Conservation (phyloP, 352 stramenopile species). For the Phytopythium mirpurense region DNA sequence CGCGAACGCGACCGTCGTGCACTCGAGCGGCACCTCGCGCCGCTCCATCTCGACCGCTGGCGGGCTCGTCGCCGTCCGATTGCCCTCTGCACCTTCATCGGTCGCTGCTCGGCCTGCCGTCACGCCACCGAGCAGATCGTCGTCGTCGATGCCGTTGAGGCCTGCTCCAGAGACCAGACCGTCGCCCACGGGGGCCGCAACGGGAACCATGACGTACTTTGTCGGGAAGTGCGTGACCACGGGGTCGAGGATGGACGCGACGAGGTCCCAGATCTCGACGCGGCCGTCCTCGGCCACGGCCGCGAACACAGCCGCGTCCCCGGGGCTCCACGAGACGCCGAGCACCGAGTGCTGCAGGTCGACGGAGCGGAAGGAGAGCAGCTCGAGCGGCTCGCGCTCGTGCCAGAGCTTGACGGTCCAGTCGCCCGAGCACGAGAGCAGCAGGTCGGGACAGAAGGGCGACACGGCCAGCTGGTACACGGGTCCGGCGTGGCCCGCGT, state of each 20-base stretch:
- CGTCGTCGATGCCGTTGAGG: conserved; percentile 8
- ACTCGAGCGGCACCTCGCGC: conserved; percentile 45
- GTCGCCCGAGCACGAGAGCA: conserved; percentile 87
- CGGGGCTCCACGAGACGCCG: conserved; percentile 85
- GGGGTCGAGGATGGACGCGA: conserved; percentile 77
- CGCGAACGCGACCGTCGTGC: conserved; percentile 68
- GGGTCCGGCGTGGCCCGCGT: conserved; percentile 80
- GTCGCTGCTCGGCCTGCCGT: background rate
- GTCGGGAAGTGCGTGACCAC: conserved; percentile 75
- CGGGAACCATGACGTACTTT: conserved; percentile 23
- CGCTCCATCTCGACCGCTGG: conserved; percentile 8
- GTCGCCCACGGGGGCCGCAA: conserved; percentile 5
- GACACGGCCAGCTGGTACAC: conserved; percentile 88
- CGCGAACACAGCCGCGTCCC: conserved; percentile 78
- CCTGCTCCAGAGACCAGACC: conserved; percentile 2
- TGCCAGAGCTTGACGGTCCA: conserved; percentile 90
- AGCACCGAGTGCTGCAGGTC: conserved; percentile 79
- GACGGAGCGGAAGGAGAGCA: conserved; percentile 71
- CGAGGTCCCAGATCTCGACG: conserved; percentile 91
- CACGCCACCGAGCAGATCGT: conserved; percentile 4
- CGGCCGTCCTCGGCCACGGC: conserved; percentile 86
- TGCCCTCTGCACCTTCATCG: conserved; percentile 2
- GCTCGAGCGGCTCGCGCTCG: conserved; percentile 38
- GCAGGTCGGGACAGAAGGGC: conserved; percentile 79
- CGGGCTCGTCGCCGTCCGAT: conserved; percentile 6